These are phyloP conservation scores for Lineolata rhizophorae DNA, from an alignment of 495 filamentous ascomycete genomes.

Conservation along the genomic window DNA sequence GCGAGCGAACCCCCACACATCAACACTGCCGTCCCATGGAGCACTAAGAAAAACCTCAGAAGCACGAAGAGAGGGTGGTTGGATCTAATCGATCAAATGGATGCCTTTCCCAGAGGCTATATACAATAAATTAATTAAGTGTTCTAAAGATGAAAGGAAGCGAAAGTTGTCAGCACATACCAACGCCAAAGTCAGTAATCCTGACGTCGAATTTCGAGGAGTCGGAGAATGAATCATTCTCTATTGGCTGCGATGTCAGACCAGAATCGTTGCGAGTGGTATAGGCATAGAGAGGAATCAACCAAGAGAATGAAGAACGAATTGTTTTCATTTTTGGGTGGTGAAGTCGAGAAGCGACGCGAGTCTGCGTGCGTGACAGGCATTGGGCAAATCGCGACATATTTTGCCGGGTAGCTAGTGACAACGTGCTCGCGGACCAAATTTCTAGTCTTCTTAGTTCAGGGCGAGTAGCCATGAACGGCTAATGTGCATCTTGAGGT, in stretches of 20 bases:
- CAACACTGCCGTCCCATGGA: constrained; percentile 1
- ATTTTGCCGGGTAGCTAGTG: background rate
- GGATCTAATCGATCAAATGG: background rate
- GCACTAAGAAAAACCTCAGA: background rate
- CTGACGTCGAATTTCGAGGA: no score
- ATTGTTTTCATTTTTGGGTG: background rate
- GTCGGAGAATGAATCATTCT: background rate
- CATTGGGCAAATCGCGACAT: background rate
- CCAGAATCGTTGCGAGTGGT: background rate
- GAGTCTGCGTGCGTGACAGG: background rate
- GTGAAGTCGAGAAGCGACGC: background rate
- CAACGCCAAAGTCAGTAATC: no score
- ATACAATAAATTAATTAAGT: background rate
- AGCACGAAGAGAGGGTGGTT: background rate
- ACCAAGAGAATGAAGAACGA: background rate
- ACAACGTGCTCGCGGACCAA: background rate
- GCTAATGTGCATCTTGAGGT: no score
- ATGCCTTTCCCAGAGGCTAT: background rate
- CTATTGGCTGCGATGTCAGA: background rate
- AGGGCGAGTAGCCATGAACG: no score
- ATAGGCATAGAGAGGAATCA: background rate
- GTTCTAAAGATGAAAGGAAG: background rate
- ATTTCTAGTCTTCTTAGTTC: background rate
- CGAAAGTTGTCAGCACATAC: background rate
- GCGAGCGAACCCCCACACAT: background rate